These are phyloP conservation scores for Pisolithus thermaeus DNA, from an alignment of 1,284 basidiomycete species.

Conservation along the genomic window DNA sequence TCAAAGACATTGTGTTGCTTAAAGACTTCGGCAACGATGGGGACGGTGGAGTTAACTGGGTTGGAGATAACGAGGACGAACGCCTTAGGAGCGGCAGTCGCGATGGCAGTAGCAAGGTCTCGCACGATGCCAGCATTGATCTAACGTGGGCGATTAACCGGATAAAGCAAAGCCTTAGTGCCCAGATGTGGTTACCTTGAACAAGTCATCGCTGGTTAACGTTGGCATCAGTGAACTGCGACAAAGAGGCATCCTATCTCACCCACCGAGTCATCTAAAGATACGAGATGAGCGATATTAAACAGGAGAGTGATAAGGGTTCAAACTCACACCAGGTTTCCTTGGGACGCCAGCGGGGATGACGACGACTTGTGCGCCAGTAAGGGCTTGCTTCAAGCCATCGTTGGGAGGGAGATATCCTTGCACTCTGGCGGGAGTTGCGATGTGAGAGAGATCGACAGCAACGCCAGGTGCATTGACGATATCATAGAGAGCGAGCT, in stretches of 20 bases:
- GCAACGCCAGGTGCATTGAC: conserved; percentile 96
- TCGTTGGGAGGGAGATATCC: conserved; percentile 72
- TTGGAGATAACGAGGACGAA: conserved; percentile 95
- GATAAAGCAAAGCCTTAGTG: neutral
- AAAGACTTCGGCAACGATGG: conserved; percentile 92
- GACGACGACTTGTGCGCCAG: conserved; percentile 85
- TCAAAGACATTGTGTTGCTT: conserved; percentile 91
- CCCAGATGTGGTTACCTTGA: conserved; percentile 60
- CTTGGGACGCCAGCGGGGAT: conserved; percentile 98
- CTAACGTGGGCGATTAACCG: conserved; percentile 35
- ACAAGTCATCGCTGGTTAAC: conserved; percentile 74
- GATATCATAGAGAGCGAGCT: conserved; percentile 94
- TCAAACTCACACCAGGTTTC: conserved; percentile 77
- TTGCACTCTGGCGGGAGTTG: conserved; percentile 72
- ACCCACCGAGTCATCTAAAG: conserved; percentile 69
- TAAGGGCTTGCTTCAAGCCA: conserved; percentile 79
- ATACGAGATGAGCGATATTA: neutral
- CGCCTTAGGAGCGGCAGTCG: conserved; percentile 83
- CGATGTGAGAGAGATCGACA: conserved; percentile 88
- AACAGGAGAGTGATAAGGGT: neutral
- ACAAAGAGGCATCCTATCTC: neutral
- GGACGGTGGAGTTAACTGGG: conserved; percentile 97
- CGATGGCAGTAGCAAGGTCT: conserved; percentile 88
- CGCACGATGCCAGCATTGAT: conserved; percentile 98
- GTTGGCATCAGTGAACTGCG: conserved; percentile 11